Conservation (phyloP, 2,329 filamentous ascomycete genomes). For the Colletotrichum plurivorum region DNA sequence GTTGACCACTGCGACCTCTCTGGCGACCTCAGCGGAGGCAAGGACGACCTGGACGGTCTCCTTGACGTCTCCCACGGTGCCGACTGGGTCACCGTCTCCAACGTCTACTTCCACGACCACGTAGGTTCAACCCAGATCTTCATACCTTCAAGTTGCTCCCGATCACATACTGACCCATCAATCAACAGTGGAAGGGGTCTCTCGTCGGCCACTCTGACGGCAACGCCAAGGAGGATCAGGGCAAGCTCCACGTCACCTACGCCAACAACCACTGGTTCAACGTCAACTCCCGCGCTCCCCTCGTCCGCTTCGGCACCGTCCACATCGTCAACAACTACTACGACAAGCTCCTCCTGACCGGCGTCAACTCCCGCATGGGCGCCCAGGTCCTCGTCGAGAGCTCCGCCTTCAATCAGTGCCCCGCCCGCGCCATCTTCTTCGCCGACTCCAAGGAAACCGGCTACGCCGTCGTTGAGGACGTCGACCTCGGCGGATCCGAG, state of each 20-base stretch:
- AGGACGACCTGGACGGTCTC: conserved; percentile 61
- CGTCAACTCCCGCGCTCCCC: conserved; percentile 72
- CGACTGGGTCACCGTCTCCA: conserved; percentile 59
- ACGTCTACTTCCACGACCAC: conserved; percentile 61
- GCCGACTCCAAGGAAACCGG: conserved; percentile 55
- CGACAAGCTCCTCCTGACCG: conserved; percentile 57
- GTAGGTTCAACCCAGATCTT: neutral
- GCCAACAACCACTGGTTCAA: conserved; percentile 74
- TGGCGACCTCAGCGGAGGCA: conserved; percentile 52
- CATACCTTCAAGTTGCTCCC: neutral
- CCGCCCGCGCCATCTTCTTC: conserved; percentile 48
- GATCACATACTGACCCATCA: conserved; percentile 48
- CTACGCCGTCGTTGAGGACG: conserved; percentile 55
- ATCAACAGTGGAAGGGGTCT: conserved; percentile 65
- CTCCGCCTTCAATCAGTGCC: conserved; percentile 60
- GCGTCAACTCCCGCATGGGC: conserved; percentile 67
- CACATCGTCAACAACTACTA: conserved; percentile 64
- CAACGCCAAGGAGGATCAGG: conserved; percentile 70
- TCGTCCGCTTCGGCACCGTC: conserved; percentile 73
- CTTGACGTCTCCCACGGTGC: conserved; percentile 60
- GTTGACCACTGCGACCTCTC: conserved; percentile 60
- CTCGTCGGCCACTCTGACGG: conserved; percentile 73
- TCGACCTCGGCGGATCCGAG: conserved; percentile 56
- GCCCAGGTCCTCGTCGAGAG: conserved; percentile 69
- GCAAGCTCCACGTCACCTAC: conserved; percentile 71